Base-by-base conservation (phyloP, 345 rosid species). In the Laguncularia racemosa region DNA sequence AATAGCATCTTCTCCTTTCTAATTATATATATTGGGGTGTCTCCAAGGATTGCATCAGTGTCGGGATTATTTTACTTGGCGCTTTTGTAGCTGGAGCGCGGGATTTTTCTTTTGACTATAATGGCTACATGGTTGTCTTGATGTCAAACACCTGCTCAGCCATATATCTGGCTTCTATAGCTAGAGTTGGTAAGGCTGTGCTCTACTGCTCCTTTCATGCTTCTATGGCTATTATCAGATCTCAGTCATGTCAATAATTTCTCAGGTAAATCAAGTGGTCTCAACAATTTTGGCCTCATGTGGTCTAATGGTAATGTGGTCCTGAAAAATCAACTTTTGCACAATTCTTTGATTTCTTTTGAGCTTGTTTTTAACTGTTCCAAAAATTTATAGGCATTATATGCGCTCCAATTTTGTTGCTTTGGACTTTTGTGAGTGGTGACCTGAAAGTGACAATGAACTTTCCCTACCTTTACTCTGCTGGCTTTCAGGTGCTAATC, bases 91-190 rank as follows among this genome's bases (percentile, higher is more conserved):
- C 91, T 47, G 95, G 95, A 72, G 75, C 81, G 13, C 71, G 88
- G 57, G 95, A 86, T 77, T 74, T 84, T 63, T 79, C 91, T 28
- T 86, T 79, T 73, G 91, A 84, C 67, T 78, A 76, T 67, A 77
- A 84, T 71, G 85, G 90, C 60, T 86, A 86, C 76, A 74, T 72
- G 68, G 50, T 86, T 57, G 86, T 84, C 58, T 84, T 86, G 77
- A 50, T 68, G 13, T 90, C 95, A 46, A 86, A 86, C 78, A 65
- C 84, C 63, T 74, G 86, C 43, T 77, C 95, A 13, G 91, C 91
- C 19, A 57, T 79, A 55, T 86, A 86, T 76, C 88, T 84, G 58
- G 84, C 88, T 44, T 78, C 83, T 56, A 86, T 84, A 55, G 76
- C 77, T 62, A 84, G 77, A 55, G 64, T 78, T 49, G 91, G 88